Conservation (phyloP, 371 early-diverging fungal species). For the Mucor irregularis region DNA sequence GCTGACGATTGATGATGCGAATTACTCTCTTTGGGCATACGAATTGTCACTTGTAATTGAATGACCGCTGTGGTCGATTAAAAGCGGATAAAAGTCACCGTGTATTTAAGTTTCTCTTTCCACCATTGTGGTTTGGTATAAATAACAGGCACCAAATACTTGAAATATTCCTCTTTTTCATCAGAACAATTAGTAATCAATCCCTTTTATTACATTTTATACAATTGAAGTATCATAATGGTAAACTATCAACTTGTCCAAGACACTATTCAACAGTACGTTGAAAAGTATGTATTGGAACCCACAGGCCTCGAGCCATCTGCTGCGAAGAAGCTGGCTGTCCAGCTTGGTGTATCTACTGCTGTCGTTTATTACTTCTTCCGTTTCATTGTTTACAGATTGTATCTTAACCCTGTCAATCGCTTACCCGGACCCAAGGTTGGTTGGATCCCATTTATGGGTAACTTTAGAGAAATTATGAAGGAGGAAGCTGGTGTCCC, state of each 20-base stretch:
- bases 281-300: conserved; percentile 4
- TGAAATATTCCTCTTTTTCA: background rate
- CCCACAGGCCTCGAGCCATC: conserved; percentile 1
- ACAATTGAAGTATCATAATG: background rate
- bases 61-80: background rate
- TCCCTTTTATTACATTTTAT: background rate
- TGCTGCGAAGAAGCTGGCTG: conserved; percentile 2
- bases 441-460: conserved; percentile 53
- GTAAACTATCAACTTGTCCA: conserved; percentile 6
- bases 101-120: too few species aligned
- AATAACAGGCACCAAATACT: too few species aligned
- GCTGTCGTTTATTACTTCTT: conserved; percentile 15
- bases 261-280: conserved; percentile 6
- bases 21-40: background rate
- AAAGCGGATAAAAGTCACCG: conserved; percentile 4
- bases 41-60: too few species aligned
- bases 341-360: conserved; percentile 17
- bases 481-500: conserved; percentile 52
- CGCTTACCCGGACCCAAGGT: conserved; percentile 64
- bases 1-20: conserved; percentile 7
- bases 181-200: too few species aligned
- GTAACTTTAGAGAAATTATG: conserved; percentile 51
- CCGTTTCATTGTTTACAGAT: conserved; percentile 40
- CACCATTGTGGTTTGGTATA: too few species aligned
- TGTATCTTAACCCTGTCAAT: conserved; percentile 48